Evolutionary conservation across 352 stramenopile genomes (phyloP).

Genomic region (Phytophthora brassicae): DNA sequence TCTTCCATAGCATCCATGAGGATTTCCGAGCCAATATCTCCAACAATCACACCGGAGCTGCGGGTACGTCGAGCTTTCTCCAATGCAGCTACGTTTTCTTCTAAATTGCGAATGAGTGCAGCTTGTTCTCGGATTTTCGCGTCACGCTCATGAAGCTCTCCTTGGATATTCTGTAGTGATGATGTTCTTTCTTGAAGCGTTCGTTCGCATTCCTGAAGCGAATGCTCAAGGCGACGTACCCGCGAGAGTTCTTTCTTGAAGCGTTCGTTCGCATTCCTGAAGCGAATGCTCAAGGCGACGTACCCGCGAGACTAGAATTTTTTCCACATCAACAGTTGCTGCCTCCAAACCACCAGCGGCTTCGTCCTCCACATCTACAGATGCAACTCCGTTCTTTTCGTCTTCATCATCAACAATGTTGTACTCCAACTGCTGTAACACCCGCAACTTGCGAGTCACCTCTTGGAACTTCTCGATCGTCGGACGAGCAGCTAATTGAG

Average conservation of each 20-base stretch:
- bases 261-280: conserved; percentile 58
- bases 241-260: conserved; percentile 63
- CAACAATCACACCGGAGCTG: conserved; percentile 21
- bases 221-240: conserved; percentile 70
- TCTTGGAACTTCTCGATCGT: conserved; percentile 87
- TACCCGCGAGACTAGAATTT: conserved; percentile 63
- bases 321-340: conserved; percentile 54
- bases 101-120: conserved; percentile 51
- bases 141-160: conserved; percentile 35
- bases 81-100: conserved; percentile 67
- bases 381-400: conserved; percentile 30
- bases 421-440: conserved; percentile 93
- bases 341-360: conserved; percentile 26
- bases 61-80: conserved; percentile 43
- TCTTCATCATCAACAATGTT: conserved; percentile 78
- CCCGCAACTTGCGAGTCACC: conserved; percentile 88
- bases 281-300: conserved; percentile 70
- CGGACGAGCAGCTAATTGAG: conserved; percentile 59
- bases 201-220: conserved; percentile 67
- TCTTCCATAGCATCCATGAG: conserved; percentile 74
- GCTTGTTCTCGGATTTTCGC: conserved; percentile 55
- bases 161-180: conserved; percentile 39
- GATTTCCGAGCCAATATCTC: conserved; percentile 64
- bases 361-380: conserved; percentile 12
- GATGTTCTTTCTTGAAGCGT: conserved; percentile 32